Percentiles rank a stretch among this genome's conserved stretches.
Conservation (phyloP, 495 filamentous ascomycete species). For the Neurospora cerealis region DNA sequence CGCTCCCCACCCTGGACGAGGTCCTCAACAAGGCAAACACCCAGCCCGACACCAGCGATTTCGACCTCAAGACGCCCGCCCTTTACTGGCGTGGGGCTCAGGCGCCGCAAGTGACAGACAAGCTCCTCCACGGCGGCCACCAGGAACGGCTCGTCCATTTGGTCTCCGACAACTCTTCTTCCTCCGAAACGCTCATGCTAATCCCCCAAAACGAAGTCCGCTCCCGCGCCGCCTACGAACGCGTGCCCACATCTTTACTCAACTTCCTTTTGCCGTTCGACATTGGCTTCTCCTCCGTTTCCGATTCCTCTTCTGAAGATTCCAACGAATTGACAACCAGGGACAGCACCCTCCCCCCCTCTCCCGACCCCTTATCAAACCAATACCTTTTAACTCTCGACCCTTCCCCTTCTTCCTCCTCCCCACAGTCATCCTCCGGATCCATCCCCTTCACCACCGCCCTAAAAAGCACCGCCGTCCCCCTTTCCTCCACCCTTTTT, state of each 20-base stretch:
- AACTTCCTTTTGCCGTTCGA: conserved; percentile 30
- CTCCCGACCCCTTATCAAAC: neutral
- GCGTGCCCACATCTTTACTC: conserved; percentile 18
- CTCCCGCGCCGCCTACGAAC: conserved; percentile 25
- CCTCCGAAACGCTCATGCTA: conserved; percentile 28
- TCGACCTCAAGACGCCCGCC: conserved; percentile 41
- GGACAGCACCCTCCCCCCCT: neutral
- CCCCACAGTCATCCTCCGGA: neutral
- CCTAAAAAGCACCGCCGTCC: conserved; percentile 42
- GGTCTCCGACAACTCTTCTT: conserved; percentile 38
- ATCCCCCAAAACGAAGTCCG: conserved; percentile 18
- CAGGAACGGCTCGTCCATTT: conserved; percentile 54
- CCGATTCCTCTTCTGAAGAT: neutral
- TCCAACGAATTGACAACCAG: neutral
- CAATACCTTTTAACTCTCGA: conserved; percentile 59
- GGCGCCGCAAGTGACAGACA: conserved; percentile 19
- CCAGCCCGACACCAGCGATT: conserved; percentile 24
- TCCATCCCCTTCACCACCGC: conserved; percentile 31
- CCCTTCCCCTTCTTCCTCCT: neutral
- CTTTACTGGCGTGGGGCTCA: conserved; percentile 55
- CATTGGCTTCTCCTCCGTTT: conserved; percentile 22
- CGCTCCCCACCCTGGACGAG: conserved; percentile 63
- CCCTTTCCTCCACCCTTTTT: conserved; percentile 57
- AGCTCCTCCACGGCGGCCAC: conserved; percentile 30
- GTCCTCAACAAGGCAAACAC: conserved; percentile 1